A percentile compares a stretch with the other conserved stretches of the same genome.
phyloP scores from a whole-genome alignment of 257 asterid genomes.

The Nicotiana obtusifolia region DNA sequence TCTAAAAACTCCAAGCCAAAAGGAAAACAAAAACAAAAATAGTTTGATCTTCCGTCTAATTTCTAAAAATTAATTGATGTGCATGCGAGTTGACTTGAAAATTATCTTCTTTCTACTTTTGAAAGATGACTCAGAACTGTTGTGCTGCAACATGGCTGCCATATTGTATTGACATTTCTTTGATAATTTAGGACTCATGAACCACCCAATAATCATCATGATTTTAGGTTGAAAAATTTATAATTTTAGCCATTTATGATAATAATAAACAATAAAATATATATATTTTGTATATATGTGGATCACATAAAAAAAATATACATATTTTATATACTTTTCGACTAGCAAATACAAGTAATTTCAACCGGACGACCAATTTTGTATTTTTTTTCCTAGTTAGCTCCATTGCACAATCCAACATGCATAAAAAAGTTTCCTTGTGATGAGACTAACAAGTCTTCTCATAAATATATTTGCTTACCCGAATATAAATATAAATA shows the following conservation, averaged over 20 bases:
- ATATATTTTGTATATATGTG: no score
- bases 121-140: background rate
- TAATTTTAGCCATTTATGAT: accelerated
- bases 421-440: background rate
- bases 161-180: background rate
- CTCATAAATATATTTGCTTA: background rate
- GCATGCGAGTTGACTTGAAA: background rate
- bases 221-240: no score
- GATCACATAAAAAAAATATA: no score
- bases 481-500: background rate
- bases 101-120: background rate
- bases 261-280: no score
- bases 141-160: no score
- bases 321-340: no score
- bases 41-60: no score
- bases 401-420: background rate
- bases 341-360: no score
- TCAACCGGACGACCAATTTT: no score
- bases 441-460: background rate
- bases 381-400: no score
- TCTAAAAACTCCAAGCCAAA: background rate
- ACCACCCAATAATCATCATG: background rate
- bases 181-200: background rate
- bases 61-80: background rate
- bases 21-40: background rate